A percentile compares a stretch with the other conserved stretches of the same genome.
Conservation (phyloP, 208 protist genomes). For the Tritrichomonas foetus region DNA sequence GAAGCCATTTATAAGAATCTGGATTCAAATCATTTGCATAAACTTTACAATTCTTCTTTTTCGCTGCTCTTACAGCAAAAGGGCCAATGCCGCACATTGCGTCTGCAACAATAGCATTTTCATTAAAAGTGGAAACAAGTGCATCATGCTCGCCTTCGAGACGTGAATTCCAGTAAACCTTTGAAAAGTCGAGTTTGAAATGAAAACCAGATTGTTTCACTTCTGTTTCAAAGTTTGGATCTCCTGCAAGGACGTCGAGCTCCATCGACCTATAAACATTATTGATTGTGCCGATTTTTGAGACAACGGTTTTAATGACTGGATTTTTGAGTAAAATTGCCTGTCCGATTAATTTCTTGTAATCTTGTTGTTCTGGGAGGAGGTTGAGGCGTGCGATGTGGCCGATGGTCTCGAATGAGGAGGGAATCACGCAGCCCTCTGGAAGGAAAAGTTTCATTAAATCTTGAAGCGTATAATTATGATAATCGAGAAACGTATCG, state of each 20-base stretch:
- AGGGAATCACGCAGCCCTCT: constrained; percentile 43
- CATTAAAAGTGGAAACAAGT: constrained; percentile 68
- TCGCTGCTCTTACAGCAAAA: constrained; percentile 84
- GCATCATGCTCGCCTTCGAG: constrained; percentile 81
- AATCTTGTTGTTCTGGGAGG: constrained; percentile 73
- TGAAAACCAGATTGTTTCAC: constrained; percentile 77
- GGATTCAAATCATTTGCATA: constrained; percentile 95
- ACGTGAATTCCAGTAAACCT: constrained; percentile 95
- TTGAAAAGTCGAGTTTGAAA: constrained; percentile 85
- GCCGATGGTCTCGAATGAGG: constrained; percentile 59
- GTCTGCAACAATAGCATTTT: constrained; percentile 70
- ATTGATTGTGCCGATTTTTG: constrained; percentile 84
- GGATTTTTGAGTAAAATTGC: constrained; percentile 81
- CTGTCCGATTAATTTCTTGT: constrained; percentile 77
- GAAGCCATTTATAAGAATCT: constrained; percentile 72
- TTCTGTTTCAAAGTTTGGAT: constrained; percentile 58
- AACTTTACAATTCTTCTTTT: constrained; percentile 66
- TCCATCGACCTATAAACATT: constrained; percentile 86
- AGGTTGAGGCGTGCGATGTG: constrained; percentile 96
- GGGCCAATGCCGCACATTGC: constrained; percentile 93
- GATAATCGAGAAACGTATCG: background rate
- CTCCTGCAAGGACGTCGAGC: constrained; percentile 85
- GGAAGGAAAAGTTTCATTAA: constrained; percentile 46
- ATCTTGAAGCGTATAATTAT: constrained; percentile 30
- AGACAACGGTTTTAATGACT: constrained; percentile 82